Evolutionary conservation across 1,139 yeast species (phyloP), one percentile per base, ranked within the genome.

Genomic region (Yamadazyma kanchanaburiensis): DNA sequence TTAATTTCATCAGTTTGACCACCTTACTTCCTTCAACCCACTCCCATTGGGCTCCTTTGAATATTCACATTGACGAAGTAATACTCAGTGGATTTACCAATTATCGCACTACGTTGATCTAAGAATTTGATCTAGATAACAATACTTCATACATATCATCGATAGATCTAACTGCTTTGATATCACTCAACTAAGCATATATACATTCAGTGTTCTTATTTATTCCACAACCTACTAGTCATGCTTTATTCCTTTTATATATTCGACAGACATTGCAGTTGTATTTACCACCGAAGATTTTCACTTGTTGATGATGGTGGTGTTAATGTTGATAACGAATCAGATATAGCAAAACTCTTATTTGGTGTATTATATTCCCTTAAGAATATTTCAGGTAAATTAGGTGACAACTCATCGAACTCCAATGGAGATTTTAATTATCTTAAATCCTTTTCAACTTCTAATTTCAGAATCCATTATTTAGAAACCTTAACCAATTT

Each of bases 331-430:
- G 71, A 67, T 37, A 80, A 77, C 48, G 70, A 71, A 32, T 78
- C 78, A 24, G 81, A 83, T 47, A 67, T 75, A 11, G 80, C 91
- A 9, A 84, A 91, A 52, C 70, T 91, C 25, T 64, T 91, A 12
- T 91, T 87, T 52, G 98, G 98, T n/a, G 77, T 86, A 28, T 64
- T 87, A 12, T 84, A 78, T 51, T 87, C 96, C 6, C 59, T 91
- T 39, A 74, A 89, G 33, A 84, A 80, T 41, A 74, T 89, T 29
- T 73, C 91, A 1, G 67, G 77, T 16, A 81, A 84, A 46, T 60
- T 87, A 28, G 74, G 77, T 6, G 67, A 69, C 17, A 45, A 47
- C 9, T 16, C 28, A 5, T 15, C 28, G 13, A 13, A 21, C 5
- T 12, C 38, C 30, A 11, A 22, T 22, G 22, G 27, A 3, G 16